A percentile compares a stretch with the other conserved stretches of the same genome.
Conservation (phyloP, 257 asterid species). For the Osmanthus fragrans region DNA sequence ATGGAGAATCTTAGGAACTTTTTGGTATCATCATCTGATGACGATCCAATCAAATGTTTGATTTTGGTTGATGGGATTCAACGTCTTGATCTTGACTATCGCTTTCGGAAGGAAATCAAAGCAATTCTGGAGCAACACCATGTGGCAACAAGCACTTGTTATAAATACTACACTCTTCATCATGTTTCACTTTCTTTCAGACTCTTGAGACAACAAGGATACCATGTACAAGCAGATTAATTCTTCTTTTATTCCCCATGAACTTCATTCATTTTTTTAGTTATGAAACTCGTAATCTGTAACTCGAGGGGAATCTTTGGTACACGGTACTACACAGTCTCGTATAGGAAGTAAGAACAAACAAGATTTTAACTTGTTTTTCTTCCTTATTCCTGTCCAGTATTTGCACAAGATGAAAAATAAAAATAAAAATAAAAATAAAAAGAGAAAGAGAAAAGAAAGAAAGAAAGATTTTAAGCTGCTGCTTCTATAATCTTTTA, state of each 20-base stretch:
- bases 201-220: constrained; percentile 47
- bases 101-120: constrained; percentile 35
- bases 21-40: constrained; percentile 5
- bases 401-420: too few species aligned
- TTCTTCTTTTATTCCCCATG: not conserved
- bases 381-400: too few species aligned
- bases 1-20: constrained; percentile 21
- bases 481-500: not conserved
- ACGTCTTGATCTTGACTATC: constrained; percentile 35
- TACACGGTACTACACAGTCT: not conserved
- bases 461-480: too few species aligned
- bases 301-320: not conserved
- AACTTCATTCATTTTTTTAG: not conserved
- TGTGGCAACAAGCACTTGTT: not conserved
- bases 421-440: too few species aligned
- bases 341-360: too few species aligned
- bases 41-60: constrained; percentile 15
- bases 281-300: not conserved
- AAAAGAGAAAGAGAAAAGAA: too few species aligned
- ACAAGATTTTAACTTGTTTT: too few species aligned
- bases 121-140: constrained; percentile 21
- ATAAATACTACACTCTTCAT: constrained; percentile 16
- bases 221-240: constrained; percentile 36
- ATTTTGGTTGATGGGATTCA: constrained; percentile 38
- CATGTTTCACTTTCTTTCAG: constrained; percentile 45